Evolutionary conservation across 345 rosid genomes (phyloP), one percentile per base, ranked within the genome.

Genomic region (Excoecaria agallocha): DNA sequence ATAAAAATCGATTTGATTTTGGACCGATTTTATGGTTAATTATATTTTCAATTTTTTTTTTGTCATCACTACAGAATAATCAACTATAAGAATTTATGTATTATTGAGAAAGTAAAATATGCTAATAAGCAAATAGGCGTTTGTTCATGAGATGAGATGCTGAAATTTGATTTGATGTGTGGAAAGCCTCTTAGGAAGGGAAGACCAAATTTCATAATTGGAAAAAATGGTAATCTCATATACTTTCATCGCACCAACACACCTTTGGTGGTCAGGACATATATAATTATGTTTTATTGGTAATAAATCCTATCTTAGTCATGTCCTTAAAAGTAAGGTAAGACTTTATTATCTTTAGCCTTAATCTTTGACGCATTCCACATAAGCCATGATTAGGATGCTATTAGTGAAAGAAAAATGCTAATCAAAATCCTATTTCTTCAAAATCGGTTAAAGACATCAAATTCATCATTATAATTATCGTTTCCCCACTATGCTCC

Each of bases 341-440:
- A 66, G 37, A 66, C 69, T 66, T 66, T 1, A 66, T 66, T 66
- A 66, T 46, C 69, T 65, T 41, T 43, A 30, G 51, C 35, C 52
- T 22, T 41, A 41, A 65, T 65, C 16, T 46, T 66, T 66, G 8
- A 66, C 37, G 45, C 24, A 22, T 10, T 43, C 51, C 69, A n/a
- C 16, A 66, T 3, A 45, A 43, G 37, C 69, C 54, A 66, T 66
- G 69, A 66, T 45, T 66, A 45, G 54, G 38, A 66, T 20, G 69
- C 52, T 66, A 24, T 46, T 43, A 46, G 12, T 65, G 16, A 35
- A 4, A 9, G 8, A 61, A 35, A 10, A 37, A 61, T 5, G 39
- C 7, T 61, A 41, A 13, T 61, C 20, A 15, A 37, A 37, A 37
- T 61, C n/a, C 19, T 3, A 6, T 61, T 61, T 61, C 46, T 61